A percentile compares a stretch with the other conserved stretches of the same genome.
These are phyloP conservation scores for Metschnikowia drakensbergensis DNA, from an alignment of 805 yeast species.

Conservation along the genomic window DNA sequence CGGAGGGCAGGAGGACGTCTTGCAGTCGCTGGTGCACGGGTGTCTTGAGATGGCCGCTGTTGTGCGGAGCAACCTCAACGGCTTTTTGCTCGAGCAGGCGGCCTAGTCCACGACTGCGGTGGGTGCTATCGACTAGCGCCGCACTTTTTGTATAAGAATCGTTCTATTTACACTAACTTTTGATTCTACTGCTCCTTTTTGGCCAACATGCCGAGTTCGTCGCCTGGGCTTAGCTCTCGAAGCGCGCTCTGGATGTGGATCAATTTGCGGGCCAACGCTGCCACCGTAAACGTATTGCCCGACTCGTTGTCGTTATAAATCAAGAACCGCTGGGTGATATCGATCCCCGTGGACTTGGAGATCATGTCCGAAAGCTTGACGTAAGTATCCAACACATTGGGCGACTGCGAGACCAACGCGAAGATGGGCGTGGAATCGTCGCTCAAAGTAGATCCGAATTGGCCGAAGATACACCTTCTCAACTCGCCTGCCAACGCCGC, in stretches of 20 bases:
- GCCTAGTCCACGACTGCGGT: too few species aligned
- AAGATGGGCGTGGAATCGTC: slow-evolving; percentile 27
- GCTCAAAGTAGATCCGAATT: slow-evolving; percentile 21
- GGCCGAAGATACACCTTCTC: slow-evolving; percentile 29
- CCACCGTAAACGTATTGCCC: slow-evolving; percentile 25
- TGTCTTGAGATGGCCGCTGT: slow-evolving; percentile 44
- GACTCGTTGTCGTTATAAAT: slow-evolving; percentile 22
- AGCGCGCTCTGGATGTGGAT: slow-evolving; percentile 34
- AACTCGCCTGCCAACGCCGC: slow-evolving; percentile 29
- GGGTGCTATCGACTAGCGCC: neutral
- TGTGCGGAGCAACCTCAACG: slow-evolving; percentile 44
- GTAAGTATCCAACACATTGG: slow-evolving; percentile 29
- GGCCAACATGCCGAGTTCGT: slow-evolving; percentile 7
- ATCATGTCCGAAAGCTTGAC: slow-evolving; percentile 25
- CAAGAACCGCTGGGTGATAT: slow-evolving; percentile 37
- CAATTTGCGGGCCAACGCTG: slow-evolving; percentile 29
- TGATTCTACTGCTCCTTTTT: slow-evolving; percentile 14
- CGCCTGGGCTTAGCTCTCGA: slow-evolving; percentile 32
- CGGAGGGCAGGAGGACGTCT: slow-evolving; percentile 21
- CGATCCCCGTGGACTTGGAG: slow-evolving; percentile 33
- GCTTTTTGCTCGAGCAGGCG: slow-evolving; percentile 30
- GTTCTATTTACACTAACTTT: neutral
- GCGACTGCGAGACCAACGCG: slow-evolving; percentile 23
- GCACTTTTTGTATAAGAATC: neutral
- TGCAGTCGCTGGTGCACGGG: slow-evolving; percentile 33